These are phyloP conservation scores for Fusarium chuoi DNA, from an alignment of 2,329 filamentous ascomycete genomes.

Conservation along the genomic window DNA sequence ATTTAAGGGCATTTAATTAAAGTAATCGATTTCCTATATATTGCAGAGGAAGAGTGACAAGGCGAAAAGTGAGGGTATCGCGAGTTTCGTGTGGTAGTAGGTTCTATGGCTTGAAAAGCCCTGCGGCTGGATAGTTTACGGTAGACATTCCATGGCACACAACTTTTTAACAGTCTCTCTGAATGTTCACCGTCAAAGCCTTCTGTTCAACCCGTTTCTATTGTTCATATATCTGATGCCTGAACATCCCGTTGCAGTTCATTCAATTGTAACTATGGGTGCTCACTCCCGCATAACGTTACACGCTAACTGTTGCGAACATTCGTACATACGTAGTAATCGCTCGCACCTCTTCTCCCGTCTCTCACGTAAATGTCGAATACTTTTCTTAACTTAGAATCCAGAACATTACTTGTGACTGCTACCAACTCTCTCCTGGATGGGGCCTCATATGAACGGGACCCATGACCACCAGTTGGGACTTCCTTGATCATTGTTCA, in stretches of 20 bases:
- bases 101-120: not conserved
- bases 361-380: too few species aligned
- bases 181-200: not conserved
- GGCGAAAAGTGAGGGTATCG: not conserved
- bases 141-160: not conserved
- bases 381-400: not conserved
- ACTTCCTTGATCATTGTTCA: not conserved
- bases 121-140: not conserved
- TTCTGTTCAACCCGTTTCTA: not conserved
- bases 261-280: not conserved
- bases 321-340: accelerated
- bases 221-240: not conserved
- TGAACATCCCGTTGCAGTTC: not conserved
- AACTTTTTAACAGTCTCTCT: not conserved
- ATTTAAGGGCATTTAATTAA: not conserved
- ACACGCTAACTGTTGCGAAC: not conserved
- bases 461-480: accelerated
- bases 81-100: not conserved
- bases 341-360: not conserved
- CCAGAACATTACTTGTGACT: not conserved
- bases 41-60: accelerated
- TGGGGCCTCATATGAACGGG: not conserved
- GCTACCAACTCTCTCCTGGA: not conserved
- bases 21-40: accelerated
- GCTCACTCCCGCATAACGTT: not conserved